Evolutionary conservation across 345 rosid genomes (phyloP).

Genomic region (Cardamine chenopodiifolia): DNA sequence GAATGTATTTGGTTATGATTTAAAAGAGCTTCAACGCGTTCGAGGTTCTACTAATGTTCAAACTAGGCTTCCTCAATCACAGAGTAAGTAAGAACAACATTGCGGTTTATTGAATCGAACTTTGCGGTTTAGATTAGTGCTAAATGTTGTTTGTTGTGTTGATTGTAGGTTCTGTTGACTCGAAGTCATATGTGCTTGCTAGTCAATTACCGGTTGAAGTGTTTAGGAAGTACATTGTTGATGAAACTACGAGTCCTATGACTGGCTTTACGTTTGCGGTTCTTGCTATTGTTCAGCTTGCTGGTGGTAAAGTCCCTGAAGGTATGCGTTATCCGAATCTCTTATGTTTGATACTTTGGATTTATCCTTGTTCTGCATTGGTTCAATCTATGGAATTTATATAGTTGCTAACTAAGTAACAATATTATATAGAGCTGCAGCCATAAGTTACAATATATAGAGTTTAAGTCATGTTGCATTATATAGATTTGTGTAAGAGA

Average conservation of each 20-base stretch:
- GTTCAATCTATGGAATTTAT: not conserved
- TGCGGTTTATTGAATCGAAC: not conserved
- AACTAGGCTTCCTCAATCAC: constrained; percentile 56
- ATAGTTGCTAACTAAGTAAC: not conserved
- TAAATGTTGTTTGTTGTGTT: not conserved
- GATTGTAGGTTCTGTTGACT: constrained; percentile 54
- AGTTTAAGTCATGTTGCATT: too few relatives aligned
- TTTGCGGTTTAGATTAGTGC: not conserved
- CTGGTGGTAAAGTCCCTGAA: constrained; percentile 82
- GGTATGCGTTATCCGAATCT: constrained; percentile 46
- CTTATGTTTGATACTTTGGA: not conserved
- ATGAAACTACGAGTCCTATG: constrained; percentile 54
- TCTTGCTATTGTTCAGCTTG: constrained; percentile 74
- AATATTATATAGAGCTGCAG: not conserved
- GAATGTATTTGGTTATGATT: constrained; percentile 65
- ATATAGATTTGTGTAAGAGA: not conserved
- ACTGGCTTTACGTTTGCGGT: constrained; percentile 79
- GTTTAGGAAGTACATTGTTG: constrained; percentile 66
- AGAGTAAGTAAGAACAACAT: constrained; percentile 34
- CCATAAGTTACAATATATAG: not conserved
- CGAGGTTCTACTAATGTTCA: constrained; percentile 60
- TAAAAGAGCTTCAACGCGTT: constrained; percentile 78
- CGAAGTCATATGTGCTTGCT: constrained; percentile 74
- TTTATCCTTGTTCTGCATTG: too few relatives aligned
- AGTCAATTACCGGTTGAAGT: constrained; percentile 73